Evolutionary conservation across 345 rosid species (phyloP).

Genomic region (Aquilaria sinensis): DNA sequence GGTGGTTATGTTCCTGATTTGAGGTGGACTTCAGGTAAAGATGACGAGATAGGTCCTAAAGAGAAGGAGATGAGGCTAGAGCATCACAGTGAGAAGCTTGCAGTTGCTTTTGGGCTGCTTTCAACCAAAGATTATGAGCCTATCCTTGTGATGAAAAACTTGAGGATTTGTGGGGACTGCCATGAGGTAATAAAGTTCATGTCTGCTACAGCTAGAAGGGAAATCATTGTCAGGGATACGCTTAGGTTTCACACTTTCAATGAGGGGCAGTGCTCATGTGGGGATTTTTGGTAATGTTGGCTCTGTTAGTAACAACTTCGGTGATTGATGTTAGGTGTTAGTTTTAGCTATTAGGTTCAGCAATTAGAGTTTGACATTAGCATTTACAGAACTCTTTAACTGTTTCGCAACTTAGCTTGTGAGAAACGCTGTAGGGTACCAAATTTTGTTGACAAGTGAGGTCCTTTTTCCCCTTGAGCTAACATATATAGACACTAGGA

Average conservation of each 20-base stretch:
- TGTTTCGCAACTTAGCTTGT: too few relatives aligned
- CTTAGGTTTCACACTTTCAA: conserved; percentile 72
- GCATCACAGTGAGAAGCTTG: conserved; percentile 88
- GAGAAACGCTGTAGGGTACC: too few relatives aligned
- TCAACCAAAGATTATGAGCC: conserved; percentile 60
- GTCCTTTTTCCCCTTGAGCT: too few relatives aligned
- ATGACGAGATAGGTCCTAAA: conserved; percentile 38
- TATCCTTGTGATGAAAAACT: conserved; percentile 66
- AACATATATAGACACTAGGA: too few relatives aligned
- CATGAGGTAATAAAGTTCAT: conserved; percentile 77
- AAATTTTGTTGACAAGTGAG: too few relatives aligned
- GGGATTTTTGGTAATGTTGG: conserved; percentile 66
- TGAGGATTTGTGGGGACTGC: conserved; percentile 90
- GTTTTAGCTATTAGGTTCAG: too few relatives aligned
- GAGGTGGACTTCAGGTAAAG: conserved; percentile 66
- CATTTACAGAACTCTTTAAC: too few relatives aligned
- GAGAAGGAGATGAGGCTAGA: conserved; percentile 59
- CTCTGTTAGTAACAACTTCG: too few relatives aligned
- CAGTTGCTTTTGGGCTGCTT: conserved; percentile 79
- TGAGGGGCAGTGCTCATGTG: conserved; percentile 70
- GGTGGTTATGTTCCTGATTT: conserved; percentile 74
- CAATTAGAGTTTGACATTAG: too few relatives aligned
- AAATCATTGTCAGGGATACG: conserved; percentile 68
- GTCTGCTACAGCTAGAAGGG: conserved; percentile 50
- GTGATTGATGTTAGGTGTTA: too few relatives aligned